Conservation (phyloP, 495 filamentous ascomycete genomes). For the Echria macrotheca region DNA sequence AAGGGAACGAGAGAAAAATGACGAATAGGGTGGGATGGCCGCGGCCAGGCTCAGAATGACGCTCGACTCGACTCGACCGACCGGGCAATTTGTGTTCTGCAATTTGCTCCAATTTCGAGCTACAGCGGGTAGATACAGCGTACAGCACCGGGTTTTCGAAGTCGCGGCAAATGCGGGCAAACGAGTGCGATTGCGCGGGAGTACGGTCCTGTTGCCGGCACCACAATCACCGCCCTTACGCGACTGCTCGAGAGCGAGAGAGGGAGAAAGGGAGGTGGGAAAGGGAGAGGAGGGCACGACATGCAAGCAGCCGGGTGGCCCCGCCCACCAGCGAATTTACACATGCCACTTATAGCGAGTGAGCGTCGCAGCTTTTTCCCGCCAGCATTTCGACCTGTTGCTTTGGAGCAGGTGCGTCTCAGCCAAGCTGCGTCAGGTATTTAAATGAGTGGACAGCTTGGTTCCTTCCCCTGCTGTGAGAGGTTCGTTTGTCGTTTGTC, state of each 20-base stretch:
- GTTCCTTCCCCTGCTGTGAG: no score
- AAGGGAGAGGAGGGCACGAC: background rate
- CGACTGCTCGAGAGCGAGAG: no score
- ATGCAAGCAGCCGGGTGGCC: background rate
- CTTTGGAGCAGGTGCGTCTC: no score
- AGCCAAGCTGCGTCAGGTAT: no score
- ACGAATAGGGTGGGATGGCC: no score
- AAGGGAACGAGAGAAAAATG: no score
- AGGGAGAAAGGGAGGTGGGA: background rate
- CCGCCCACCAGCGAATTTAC: no score
- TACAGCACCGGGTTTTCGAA: background rate
- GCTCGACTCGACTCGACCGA: background rate
- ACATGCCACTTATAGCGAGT: background rate
- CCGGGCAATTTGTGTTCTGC: no score
- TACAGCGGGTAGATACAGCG: background rate
- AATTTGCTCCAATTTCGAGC: conserved; percentile 5
- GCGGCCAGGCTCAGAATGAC: no score
- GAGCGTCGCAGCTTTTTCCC: background rate
- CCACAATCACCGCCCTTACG: background rate
- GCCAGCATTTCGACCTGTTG: no score
- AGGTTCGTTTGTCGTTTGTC: no score
- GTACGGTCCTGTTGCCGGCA: conserved; percentile 8
- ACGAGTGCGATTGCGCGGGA: background rate
- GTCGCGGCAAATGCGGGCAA: conserved; percentile 5
- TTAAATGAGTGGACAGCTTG: no score